Conservation (phyloP, 2,329 filamentous ascomycete genomes). For the Knufia petricola region DNA sequence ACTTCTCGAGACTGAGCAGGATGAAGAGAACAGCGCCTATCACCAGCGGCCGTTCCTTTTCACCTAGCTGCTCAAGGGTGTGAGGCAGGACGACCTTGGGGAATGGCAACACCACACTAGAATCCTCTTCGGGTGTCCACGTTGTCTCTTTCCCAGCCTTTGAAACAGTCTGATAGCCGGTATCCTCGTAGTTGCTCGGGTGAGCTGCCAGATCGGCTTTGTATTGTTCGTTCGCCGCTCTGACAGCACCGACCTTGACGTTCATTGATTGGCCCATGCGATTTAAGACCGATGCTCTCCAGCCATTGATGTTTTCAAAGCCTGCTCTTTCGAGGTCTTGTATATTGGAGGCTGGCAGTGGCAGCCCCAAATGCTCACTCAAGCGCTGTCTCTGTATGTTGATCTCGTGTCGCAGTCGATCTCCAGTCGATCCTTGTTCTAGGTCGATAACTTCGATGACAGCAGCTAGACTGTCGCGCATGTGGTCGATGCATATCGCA, state of each 20-base stretch:
- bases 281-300: constrained; percentile 55
- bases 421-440: background rate
- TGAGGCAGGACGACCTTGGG: background rate
- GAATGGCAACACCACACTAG: background rate
- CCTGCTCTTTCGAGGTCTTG: constrained; percentile 53
- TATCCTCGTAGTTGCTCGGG: constrained; percentile 15
- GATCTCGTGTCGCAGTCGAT: background rate
- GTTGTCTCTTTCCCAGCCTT: background rate
- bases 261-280: constrained; percentile 58
- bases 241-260: constrained; percentile 24
- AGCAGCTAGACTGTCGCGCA: background rate
- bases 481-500: background rate
- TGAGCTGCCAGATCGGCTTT: constrained; percentile 19
- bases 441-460: background rate
- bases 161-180: background rate
- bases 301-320: constrained; percentile 61
- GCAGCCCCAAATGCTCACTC: background rate
- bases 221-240: constrained; percentile 27
- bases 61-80: constrained; percentile 33
- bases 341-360: background rate
- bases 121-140: background rate
- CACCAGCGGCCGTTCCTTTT: constrained; percentile 54
- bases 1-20: constrained; percentile 60
- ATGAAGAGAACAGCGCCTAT: constrained; percentile 58
- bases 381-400: background rate